Evolutionary conservation across 2,329 filamentous ascomycete species (phyloP).

Genomic region (Acephala macrosclerotiorum): DNA sequence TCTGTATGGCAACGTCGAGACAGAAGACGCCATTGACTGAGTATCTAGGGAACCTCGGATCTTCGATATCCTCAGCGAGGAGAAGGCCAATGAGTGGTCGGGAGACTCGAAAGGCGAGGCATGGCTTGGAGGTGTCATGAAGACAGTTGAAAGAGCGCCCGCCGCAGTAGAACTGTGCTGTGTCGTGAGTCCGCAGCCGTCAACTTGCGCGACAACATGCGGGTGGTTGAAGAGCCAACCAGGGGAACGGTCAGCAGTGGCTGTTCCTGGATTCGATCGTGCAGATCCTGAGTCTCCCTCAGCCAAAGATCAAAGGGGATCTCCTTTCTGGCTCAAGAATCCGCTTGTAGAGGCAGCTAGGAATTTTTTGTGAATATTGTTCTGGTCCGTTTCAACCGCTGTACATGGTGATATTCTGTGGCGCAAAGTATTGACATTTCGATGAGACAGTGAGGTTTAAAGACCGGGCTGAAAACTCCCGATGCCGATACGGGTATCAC

Average conservation of each 20-base stretch:
- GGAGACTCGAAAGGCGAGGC: slow-evolving; percentile 70
- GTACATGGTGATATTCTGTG: slow-evolving; percentile 21
- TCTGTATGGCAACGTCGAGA: slow-evolving; percentile 59
- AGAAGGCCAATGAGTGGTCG: slow-evolving; percentile 47
- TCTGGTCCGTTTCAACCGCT: neutral
- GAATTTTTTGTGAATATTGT: neutral
- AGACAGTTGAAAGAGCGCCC: slow-evolving; percentile 42
- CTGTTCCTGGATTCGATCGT: slow-evolving; percentile 7
- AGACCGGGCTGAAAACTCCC: slow-evolving; percentile 8
- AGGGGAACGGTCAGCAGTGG: slow-evolving; percentile 25
- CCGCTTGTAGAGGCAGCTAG: neutral
- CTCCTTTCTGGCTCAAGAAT: neutral
- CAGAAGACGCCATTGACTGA: slow-evolving; percentile 58
- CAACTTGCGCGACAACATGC: slow-evolving; percentile 52
- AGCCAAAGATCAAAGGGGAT: neutral
- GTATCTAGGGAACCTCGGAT: slow-evolving; percentile 58
- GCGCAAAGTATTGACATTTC: slow-evolving; percentile 26
- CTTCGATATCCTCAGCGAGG: slow-evolving; percentile 65
- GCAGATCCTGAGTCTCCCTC: slow-evolving; percentile 12
- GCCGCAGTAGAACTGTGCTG: slow-evolving; percentile 16
- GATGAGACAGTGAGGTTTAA: slow-evolving; percentile 14
- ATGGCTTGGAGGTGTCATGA: slow-evolving; percentile 75
- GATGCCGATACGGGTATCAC: slow-evolving; percentile 17
- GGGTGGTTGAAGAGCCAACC: slow-evolving; percentile 28
- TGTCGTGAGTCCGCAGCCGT: slow-evolving; percentile 46